Conservation (phyloP, 2,329 filamentous ascomycete genomes). For the Nemania abortiva region DNA sequence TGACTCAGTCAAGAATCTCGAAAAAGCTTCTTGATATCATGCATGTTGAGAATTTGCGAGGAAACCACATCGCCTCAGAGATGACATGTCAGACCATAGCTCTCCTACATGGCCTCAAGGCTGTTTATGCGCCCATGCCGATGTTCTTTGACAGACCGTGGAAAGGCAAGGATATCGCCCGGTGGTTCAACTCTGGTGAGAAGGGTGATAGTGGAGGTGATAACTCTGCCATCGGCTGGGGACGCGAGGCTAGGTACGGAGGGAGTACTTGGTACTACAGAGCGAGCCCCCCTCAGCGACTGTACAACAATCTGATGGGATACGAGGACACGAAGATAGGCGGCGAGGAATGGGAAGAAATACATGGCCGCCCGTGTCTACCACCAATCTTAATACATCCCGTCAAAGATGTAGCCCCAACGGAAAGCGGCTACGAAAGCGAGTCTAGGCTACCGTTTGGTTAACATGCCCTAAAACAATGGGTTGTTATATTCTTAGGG, state of each 20-base stretch:
- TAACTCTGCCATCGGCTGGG: conserved; percentile 70
- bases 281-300: conserved; percentile 66
- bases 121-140: conserved; percentile 81
- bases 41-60: conserved; percentile 80
- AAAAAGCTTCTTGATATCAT: conserved; percentile 79
- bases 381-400: conserved; percentile 71
- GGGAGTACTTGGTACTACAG: conserved; percentile 73
- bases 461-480: conserved; percentile 22
- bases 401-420: conserved; percentile 68
- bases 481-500: conserved; percentile 1
- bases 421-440: conserved; percentile 58
- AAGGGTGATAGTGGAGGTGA: conserved; percentile 66
- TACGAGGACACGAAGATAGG: conserved; percentile 68
- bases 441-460: conserved; percentile 56
- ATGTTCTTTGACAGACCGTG: conserved; percentile 83
- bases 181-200: conserved; percentile 71
- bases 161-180: conserved; percentile 65
- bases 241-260: conserved; percentile 67
- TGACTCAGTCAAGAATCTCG: conserved; percentile 80
- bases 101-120: conserved; percentile 82
- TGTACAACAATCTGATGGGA: conserved; percentile 74
- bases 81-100: conserved; percentile 82
- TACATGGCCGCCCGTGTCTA: conserved; percentile 68
- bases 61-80: conserved; percentile 82
- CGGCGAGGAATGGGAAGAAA: conserved; percentile 67